Evolutionary conservation across 2,329 filamentous ascomycete genomes (phyloP), one percentile per base, ranked within the genome.

Genomic region (Pestalotiopsis sp.): DNA sequence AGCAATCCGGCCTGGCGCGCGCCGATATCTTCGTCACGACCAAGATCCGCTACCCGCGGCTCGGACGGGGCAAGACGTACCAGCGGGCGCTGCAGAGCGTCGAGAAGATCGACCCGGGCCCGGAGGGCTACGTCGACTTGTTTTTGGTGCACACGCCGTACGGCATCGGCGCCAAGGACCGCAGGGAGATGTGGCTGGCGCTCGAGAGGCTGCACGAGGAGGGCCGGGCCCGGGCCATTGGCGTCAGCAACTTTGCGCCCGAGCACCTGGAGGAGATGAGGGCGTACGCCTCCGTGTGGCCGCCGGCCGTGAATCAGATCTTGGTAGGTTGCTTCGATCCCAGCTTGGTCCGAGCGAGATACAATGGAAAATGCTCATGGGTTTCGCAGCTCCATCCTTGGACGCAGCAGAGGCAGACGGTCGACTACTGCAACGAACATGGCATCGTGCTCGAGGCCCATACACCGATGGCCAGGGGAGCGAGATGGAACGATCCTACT

Each of bases 241-340:
- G 65, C 3, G 67, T 69, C 3, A 92, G 90, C 77, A 94, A 94
- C 75, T 94, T 88, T 73, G 89, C 90, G 2, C 85, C 90, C 62
- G 83, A 85, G 58, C 89, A 93, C 75, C 87, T 94, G 27, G 87
- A 93, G 75, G 89, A 92, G 78, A 84, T 93, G 82, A 90, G 88
- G 77, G 77, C 79, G 36, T 91, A 88, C 77, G 90, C 90, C n/a
- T 86, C 85, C 61, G 80, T 87, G 2, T 92, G 87, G 86, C 91
- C 91, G 63, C 92, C 91, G 23, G 52, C 55, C 36, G 70, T 69
- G 11, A 70, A 72, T 75, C 92, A 94, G 78, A 88, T 93, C 71
- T 90, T 92, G 86, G 90, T 91, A 77, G n/a, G n/a, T n/a, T n/a
- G n/a, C n/a, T n/a, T n/a, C n/a, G n/a, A n/a, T n/a, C n/a, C n/a